Evolutionary conservation across 768 basidiomycete species (phyloP), one percentile per base, ranked within the genome.

Genomic region (Naganishia vaughanmartiniae): DNA sequence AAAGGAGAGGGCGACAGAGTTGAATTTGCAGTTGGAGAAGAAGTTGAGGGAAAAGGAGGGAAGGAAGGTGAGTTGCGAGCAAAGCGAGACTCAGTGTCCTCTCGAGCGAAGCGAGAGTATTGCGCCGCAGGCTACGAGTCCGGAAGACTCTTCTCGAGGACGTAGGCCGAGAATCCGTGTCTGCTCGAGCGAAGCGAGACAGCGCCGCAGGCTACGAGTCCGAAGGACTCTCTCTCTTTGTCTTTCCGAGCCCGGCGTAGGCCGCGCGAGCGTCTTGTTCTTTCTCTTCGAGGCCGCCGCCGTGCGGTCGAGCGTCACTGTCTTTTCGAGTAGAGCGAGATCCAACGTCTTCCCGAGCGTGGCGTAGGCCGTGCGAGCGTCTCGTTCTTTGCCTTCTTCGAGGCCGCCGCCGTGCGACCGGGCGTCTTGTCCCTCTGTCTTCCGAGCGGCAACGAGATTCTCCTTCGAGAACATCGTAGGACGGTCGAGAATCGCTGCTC

Each of bases 21-120:
- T 54, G 65, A 39, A 36, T 30, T 65, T 36, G 24, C 33, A 46
- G 54, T 51, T 66, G 28, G 65, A 48, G 54, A 55, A n/a, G 39
- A 71, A 71, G 56, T 53, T 71, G 65, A 24, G n/a, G 33, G 51
- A 53, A 17, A 54, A 54, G 54, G 70, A 71, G 54, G 65, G 58
- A 17, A 42, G 65, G 39, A 71, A 71, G 55, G 70, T 71, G 55
- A 58, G 65, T 67, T 33, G n/a, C 66, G 56, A 51, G 57, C 46
- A 30, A 54, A 57, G 24, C 36, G 51, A 46, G 39, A 36, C 51
- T 53, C 51, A 19, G 21, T 26, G 51, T 53, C 51, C 17, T n/a
- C n/a, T n/a, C n/a, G n/a, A n/a, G n/a, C n/a, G n/a, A n/a, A 51
- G 48, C 48, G 48, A 51, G 60, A 39, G 1, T 19, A 5, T 11